A percentile compares a stretch with the other conserved stretches of the same genome.
These are phyloP conservation scores for Lathyrus sativus DNA, from an alignment of 306 rosid genomes.

Conservation along the genomic window DNA sequence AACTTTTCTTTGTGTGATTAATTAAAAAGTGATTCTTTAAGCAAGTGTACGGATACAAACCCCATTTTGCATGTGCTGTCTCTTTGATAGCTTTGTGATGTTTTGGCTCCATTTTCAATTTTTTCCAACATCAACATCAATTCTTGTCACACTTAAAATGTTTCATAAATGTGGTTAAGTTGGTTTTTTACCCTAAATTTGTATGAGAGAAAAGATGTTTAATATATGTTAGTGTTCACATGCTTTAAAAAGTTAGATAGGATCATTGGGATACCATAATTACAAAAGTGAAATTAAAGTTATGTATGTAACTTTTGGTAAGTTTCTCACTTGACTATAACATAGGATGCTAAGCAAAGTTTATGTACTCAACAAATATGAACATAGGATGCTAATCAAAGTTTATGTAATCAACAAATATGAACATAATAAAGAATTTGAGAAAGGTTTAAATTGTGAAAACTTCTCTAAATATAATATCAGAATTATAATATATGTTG, in stretches of 20 bases:
- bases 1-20: constrained; percentile 32
- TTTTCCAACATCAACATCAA: constrained; percentile 30
- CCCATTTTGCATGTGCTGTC: constrained; percentile 36
- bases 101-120: constrained; percentile 35
- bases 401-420: constrained; percentile 15
- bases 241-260: not conserved
- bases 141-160: constrained; percentile 22
- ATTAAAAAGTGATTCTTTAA: constrained; percentile 29
- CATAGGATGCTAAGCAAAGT: constrained; percentile 13
- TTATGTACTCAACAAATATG: constrained; percentile 18
- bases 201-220: not conserved
- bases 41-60: constrained; percentile 37
- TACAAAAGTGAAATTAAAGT: constrained; percentile 12
- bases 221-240: not conserved
- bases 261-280: not conserved
- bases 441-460: not conserved
- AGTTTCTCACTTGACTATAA: constrained; percentile 3
- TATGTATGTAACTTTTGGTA: constrained; percentile 20
- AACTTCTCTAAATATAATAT: too few relatives aligned
- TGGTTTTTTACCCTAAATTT: not conserved
- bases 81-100: constrained; percentile 36
- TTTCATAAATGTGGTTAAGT: not conserved
- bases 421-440: constrained; percentile 22
- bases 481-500: too few relatives aligned
- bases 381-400: constrained; percentile 2